These are phyloP conservation scores for Cardiospermum halicacabum DNA, from an alignment of 345 rosid species.

Conservation along the genomic window DNA sequence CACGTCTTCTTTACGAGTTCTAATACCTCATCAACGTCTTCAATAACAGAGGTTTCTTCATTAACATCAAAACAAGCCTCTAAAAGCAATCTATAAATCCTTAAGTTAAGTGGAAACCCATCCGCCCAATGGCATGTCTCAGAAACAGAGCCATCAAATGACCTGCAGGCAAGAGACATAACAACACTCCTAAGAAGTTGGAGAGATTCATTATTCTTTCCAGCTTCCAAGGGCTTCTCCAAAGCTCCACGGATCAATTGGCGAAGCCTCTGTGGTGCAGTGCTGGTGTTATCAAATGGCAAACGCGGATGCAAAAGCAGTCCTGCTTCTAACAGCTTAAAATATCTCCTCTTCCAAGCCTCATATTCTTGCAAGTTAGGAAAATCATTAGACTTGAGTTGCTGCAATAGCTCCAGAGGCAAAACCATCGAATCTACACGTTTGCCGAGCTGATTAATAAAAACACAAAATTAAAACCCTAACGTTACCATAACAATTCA, in stretches of 20 bases:
- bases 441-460: slow-evolving; percentile 65
- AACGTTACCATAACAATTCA: neutral
- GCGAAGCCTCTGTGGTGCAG: slow-evolving; percentile 50
- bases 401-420: slow-evolving; percentile 88
- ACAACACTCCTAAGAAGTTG: slow-evolving; percentile 64
- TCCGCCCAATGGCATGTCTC: slow-evolving; percentile 95
- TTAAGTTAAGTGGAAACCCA: slow-evolving; percentile 73
- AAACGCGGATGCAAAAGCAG: slow-evolving; percentile 67
- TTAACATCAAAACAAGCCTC: slow-evolving; percentile 83
- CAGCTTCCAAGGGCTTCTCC: slow-evolving; percentile 61
- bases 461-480: slow-evolving; percentile 13
- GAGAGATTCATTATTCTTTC: slow-evolving; percentile 60
- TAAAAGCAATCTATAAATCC: slow-evolving; percentile 65
- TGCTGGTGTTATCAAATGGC: slow-evolving; percentile 47
- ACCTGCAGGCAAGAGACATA: slow-evolving; percentile 63
- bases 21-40: slow-evolving; percentile 84
- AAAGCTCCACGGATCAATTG: slow-evolving; percentile 51
- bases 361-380: slow-evolving; percentile 62
- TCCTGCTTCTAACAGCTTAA: slow-evolving; percentile 90
- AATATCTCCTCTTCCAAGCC: slow-evolving; percentile 75
- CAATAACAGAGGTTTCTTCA: slow-evolving; percentile 63
- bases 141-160: slow-evolving; percentile 48
- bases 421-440: slow-evolving; percentile 72
- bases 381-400: slow-evolving; percentile 73
- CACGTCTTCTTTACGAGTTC: slow-evolving; percentile 93